Base-by-base conservation (phyloP, 2,329 filamentous ascomycete species). In the Sclerotinia nivalis region DNA sequence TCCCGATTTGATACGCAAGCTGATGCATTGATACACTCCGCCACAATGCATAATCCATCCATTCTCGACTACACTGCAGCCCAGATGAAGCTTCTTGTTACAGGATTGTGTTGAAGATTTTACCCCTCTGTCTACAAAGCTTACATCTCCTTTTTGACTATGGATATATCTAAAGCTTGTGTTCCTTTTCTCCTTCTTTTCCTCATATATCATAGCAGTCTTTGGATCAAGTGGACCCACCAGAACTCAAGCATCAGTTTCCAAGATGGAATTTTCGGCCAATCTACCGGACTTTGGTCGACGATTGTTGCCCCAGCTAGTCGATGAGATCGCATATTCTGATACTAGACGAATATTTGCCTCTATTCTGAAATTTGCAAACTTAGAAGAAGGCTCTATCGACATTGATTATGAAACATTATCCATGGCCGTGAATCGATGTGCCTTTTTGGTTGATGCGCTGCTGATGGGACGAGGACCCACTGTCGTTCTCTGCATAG, bases 401-500 rank as follows among this genome's bases (percentile, higher is more conserved):
- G 34, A 71, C 12, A 66, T 74, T 37, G 68, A 71, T 49, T 65
- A 56, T 50, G n/a, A 50, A 40, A 45, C 66, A 58, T 67, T 75
- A 55, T 66, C 72, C 40, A 58, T 69, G 34, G 72, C 69, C 18
- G 66, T 74, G 22, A 66, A 75, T 69, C 40, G 50, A 45, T 59
- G 50, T 13, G 71, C 73, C 37, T 69, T 66, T 56, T 73, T 56
- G 59, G 22, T 75, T 25, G 20, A 61, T 7, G 31, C 20, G 54
- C 31, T 13, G 13, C 80, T 79, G 1, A 47, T 55, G 20, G 52
- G 61, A 40, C 43, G 49, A 10, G 18, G 18, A 15, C 31, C 18
- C 7, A 20, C 6, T 15, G 31, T 34, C 54, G 31, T 56, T 56
- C 25, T 25, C 25, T 56, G 10, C 15, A 56, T 28, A 15, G 25